Percentiles rank a stretch among this genome's conserved stretches.
These are phyloP conservation scores for Eucalyptus decipiens DNA, from an alignment of 345 rosid species.

Conservation along the genomic window DNA sequence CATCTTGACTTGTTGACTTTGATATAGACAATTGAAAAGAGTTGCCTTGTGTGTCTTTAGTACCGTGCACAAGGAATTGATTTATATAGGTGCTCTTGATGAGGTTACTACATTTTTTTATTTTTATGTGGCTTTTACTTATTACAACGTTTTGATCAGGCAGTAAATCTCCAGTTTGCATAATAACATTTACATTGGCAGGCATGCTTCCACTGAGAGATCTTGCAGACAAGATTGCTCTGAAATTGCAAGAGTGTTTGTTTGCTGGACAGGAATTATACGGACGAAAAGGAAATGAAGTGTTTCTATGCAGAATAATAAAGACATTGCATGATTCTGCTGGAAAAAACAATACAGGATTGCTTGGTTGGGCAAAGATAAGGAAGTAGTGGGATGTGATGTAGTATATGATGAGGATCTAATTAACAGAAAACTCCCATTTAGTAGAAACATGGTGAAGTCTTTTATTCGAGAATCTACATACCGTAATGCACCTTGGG, in stretches of 20 bases:
- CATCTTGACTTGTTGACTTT: neutral
- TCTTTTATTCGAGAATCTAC: constrained; percentile 91
- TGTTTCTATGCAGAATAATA: constrained; percentile 59
- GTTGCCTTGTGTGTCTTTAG: neutral
- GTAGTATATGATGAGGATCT: constrained; percentile 49
- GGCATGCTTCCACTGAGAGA: constrained; percentile 85
- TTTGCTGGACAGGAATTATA: constrained; percentile 59
- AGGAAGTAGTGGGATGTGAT: constrained; percentile 30
- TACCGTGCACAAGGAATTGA: neutral
- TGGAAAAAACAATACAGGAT: constrained; percentile 44
- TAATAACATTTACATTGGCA: constrained; percentile 12
- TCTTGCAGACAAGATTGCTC: constrained; percentile 57
- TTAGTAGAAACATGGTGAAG: constrained; percentile 71
- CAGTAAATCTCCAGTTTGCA: neutral
- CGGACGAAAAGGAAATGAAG: constrained; percentile 41
- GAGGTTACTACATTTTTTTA: neutral
- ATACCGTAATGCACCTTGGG: constrained; percentile 79
- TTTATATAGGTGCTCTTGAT: neutral
- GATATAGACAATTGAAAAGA: neutral
- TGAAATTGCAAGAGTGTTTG: constrained; percentile 42
- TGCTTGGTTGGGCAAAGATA: constrained; percentile 57
- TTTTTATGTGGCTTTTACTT: neutral
- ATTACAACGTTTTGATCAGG: neutral
- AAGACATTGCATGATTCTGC: constrained; percentile 23
- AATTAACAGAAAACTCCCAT: constrained; percentile 56